Conservation (phyloP, 768 basidiomycete species). For the Suillus ampliporus region DNA sequence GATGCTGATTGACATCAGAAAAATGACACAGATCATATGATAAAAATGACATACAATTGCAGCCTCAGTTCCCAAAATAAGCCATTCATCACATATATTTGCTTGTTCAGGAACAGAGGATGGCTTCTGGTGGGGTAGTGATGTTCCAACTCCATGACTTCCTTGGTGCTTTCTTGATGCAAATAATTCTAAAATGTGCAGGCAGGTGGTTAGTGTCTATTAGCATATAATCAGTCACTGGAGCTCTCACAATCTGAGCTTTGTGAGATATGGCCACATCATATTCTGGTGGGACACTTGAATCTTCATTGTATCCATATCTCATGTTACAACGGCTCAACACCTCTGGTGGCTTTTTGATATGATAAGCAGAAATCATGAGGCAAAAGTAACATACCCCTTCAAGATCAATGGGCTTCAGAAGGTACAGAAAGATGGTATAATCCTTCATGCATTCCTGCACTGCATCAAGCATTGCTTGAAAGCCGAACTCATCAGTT, state of each 20-base stretch:
- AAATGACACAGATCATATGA: background rate
- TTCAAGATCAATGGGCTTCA: conserved; percentile 2
- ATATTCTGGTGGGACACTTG: background rate
- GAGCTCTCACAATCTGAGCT: background rate
- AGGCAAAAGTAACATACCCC: background rate
- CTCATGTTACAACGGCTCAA: background rate
- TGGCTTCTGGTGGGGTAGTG: background rate
- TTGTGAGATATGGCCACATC: background rate
- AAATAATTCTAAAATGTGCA: background rate
- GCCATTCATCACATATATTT: conserved; percentile 1
- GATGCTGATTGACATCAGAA: background rate
- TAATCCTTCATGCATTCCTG: conserved; percentile 9
- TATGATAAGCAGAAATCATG: background rate
- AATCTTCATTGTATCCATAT: background rate
- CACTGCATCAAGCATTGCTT: conserved; percentile 8
- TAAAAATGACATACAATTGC: background rate
- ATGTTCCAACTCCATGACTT: background rate
- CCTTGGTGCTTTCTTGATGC: background rate
- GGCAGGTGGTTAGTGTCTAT: background rate
- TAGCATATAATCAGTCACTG: background rate
- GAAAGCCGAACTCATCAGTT: conserved; percentile 3
- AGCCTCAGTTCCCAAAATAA: conserved; percentile 7
- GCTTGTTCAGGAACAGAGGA: conserved; percentile 10
- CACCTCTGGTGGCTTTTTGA: background rate
- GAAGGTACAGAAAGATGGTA: conserved; percentile 3